Conservation (phyloP, 805 yeast genomes). For the Nakazawaea ishiwadae region DNA sequence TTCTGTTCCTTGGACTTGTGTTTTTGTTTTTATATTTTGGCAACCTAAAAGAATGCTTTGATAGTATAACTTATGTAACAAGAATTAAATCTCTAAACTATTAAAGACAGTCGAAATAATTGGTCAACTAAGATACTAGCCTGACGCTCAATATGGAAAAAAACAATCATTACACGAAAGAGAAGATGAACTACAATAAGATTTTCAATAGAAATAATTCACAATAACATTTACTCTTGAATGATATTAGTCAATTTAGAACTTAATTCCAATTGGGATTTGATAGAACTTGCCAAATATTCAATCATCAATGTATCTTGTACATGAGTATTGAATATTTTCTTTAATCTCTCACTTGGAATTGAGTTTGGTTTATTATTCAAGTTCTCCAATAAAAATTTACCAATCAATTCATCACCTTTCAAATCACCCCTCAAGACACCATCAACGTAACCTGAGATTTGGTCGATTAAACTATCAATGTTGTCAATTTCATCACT, state of each 20-base stretch:
- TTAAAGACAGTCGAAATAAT: no score
- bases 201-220: not conserved
- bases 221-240: slow-evolving; percentile 18
- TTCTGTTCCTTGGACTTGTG: no score
- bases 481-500: slow-evolving; percentile 41
- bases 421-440: slow-evolving; percentile 38
- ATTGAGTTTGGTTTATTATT: slow-evolving; percentile 47
- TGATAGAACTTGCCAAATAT: slow-evolving; percentile 76
- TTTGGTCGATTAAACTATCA: slow-evolving; percentile 41
- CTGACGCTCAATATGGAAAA: no score
- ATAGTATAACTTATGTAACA: no score
- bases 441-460: slow-evolving; percentile 42
- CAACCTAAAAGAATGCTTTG: no score
- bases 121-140: no score
- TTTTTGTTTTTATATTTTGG: no score
- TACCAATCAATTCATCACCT: slow-evolving; percentile 58
- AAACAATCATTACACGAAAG: no score
- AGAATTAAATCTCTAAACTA: no score
- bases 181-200: no score
- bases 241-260: slow-evolving; percentile 63
- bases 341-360: slow-evolving; percentile 48
- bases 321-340: slow-evolving; percentile 62
- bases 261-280: slow-evolving; percentile 77
- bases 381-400: slow-evolving; percentile 55
- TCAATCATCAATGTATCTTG: slow-evolving; percentile 81